Percentiles rank a stretch among this genome's conserved stretches.
These are phyloP conservation scores for Coemansia sp. DNA, from an alignment of 192 early-diverging fungal species.

Conservation along the genomic window DNA sequence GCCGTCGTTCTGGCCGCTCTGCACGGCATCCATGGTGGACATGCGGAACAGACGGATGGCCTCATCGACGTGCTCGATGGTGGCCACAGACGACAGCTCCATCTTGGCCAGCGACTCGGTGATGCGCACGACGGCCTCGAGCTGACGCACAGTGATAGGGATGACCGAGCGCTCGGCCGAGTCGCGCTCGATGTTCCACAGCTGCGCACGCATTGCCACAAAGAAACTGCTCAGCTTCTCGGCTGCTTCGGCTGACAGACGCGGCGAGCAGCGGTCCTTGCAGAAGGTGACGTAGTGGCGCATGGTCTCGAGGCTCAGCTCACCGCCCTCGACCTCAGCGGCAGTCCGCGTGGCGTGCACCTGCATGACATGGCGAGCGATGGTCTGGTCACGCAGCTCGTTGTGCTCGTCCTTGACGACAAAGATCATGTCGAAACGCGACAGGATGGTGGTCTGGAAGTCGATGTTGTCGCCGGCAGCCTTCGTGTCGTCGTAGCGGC, in stretches of 20 bases:
- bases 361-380: conserved; percentile 94
- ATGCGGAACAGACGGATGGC: conserved; percentile 96
- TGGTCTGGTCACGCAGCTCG: conserved; percentile 83
- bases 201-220: conserved; percentile 84
- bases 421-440: conserved; percentile 99
- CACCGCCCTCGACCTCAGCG: conserved; percentile 65
- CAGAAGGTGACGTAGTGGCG: conserved; percentile 94
- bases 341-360: conserved; percentile 83
- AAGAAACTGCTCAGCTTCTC: conserved; percentile 92
- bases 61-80: conserved; percentile 91
- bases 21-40: conserved; percentile 96
- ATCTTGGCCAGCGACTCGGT: conserved; percentile 98
- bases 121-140: conserved; percentile 98
- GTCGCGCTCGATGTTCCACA: conserved; percentile 73
- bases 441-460: conserved; percentile 99
- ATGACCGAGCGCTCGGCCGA: conserved; percentile 75
- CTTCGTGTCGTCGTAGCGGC: conserved; percentile 98
- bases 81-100: conserved; percentile 77
- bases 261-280: conserved; percentile 90
- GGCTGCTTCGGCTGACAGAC: conserved; percentile 82
- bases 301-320: conserved; percentile 94
- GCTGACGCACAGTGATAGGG: conserved; percentile 94
- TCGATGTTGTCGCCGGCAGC: conserved; percentile 99
- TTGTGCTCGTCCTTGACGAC: conserved; percentile 98
- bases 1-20: conserved; percentile 80